Evolutionary conservation across 2,329 filamentous ascomycete genomes (phyloP), one percentile per base, ranked within the genome.

Genomic region (Macrophomina pseudophaseolina): DNA sequence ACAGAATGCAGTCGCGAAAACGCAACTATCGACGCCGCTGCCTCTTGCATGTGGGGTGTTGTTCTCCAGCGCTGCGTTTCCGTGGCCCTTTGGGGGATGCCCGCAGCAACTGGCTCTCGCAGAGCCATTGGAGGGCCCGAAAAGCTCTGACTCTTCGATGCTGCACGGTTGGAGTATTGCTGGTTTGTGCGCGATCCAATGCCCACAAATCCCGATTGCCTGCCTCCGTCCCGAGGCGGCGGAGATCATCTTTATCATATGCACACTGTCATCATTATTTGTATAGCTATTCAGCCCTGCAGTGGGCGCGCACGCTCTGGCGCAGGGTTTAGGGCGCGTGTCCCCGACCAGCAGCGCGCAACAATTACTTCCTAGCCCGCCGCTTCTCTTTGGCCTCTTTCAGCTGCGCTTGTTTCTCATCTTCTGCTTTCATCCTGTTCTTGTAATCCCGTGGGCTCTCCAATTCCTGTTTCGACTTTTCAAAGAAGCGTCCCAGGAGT

Each of bases 361-460:
- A 28, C 28, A 49, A 44, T 64, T 18, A 44, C 16, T 48, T 46
- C 33, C 35, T 58, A 5, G n/a, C 52, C 42, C 42, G 59, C 1
- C 51, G 38, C 30, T 63, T 67, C 49, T 28, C 59, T 28, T 53
- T 66, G 32, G 53, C 35, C 18, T 67, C 67, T 68, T 63, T 72
- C 32, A 35, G 58, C 23, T 60, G 51, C 42, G 30, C 78, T 68
- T 82, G 79, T 58, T 72, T 73, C 66, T 78, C 75, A 48, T 81
- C 81, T 65, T 74, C 75, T 71, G 79, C 74, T 6, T 78, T 75
- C 74, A 86, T 85, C 67, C 87, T 80, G 59, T 74, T 89, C 83
- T 99, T 99, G 80, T 92, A 99, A 68, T 92, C 90, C 71, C 93
- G 87, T 8, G 95, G 95, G 76, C 89, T 97, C 82, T 97, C 94